Evolutionary conservation across 177 flowering plant genomes (phyloP), one percentile per base, ranked within the genome.

Genomic region (Vitis hybrid): DNA sequence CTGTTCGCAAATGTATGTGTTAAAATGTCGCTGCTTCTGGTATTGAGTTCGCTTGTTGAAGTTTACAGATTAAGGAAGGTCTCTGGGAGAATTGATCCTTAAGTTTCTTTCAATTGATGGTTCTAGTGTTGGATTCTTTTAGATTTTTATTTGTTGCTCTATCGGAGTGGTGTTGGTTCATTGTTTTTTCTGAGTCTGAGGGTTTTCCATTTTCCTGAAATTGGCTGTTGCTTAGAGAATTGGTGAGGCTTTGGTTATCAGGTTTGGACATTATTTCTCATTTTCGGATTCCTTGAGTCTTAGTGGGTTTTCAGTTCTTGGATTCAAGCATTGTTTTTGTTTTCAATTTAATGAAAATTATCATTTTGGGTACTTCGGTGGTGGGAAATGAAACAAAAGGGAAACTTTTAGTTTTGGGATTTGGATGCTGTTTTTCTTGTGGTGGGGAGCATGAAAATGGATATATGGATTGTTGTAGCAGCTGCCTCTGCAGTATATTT

Each of bases 401-500:
- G 48, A 69, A 58, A 3, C 6, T 51, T 62, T 60, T 59, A 60
- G 11, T 39, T 58, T 73, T 56, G 16, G 72, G 69, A 66, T 60
- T 76, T 15, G 72, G 77, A 10, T 76, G 62, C 65, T 53, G 53
- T 58, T 56, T 64, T 56, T 51, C 45, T 39, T 72, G 61, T 10
- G 50, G 33, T 18, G 57, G 66, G 71, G n/a, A 50, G 72, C 64
- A 69, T 10, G 60, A 48, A 76, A 59, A 94, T 94, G 97, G 97
- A 94, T 72, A 66, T 80, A 53, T 88, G 90, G 97, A 77, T 90
- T 62, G 87, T 86, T 71, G 91, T 86, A 63, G 97, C 87, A 6
- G 90, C 89, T 51, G 89, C 94, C 63, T 86, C 90, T 65, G 89
- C 93, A 63, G 96, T 92, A 56, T 84, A 75, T 69, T 51, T 90